Conservation (phyloP, 2,329 filamentous ascomycete genomes). For the Colletotrichum liriopes region DNA sequence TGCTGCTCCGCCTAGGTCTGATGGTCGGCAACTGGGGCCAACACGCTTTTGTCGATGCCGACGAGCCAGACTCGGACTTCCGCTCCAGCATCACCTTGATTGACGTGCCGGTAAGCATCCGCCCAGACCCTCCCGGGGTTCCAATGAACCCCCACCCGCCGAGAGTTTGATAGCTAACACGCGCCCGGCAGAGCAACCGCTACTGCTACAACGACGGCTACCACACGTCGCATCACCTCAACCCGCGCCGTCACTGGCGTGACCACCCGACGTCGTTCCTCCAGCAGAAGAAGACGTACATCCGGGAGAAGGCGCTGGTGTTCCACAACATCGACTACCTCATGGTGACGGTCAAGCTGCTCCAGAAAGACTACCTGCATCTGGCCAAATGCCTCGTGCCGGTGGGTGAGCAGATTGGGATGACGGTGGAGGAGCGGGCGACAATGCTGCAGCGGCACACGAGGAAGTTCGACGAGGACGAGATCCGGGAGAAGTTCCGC, state of each 20-base stretch:
- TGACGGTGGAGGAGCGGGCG: slow-evolving; percentile 76
- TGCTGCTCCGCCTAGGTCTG: slow-evolving; percentile 77
- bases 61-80: slow-evolving; percentile 83
- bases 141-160: background rate
- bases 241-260: slow-evolving; percentile 85
- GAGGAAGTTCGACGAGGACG: slow-evolving; percentile 75
- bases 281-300: slow-evolving; percentile 77
- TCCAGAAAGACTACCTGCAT: slow-evolving; percentile 80
- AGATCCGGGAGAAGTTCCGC: slow-evolving; percentile 72
- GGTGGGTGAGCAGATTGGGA: slow-evolving; percentile 78
- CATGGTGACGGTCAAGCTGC: slow-evolving; percentile 78
- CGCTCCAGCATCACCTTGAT: slow-evolving; percentile 85
- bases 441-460: slow-evolving; percentile 77
- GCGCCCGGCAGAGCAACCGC: slow-evolving; percentile 76
- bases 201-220: slow-evolving; percentile 89
- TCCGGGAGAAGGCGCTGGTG: slow-evolving; percentile 77
- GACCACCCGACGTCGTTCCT: slow-evolving; percentile 84
- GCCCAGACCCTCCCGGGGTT: background rate
- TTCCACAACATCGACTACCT: slow-evolving; percentile 88
- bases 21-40: slow-evolving; percentile 92
- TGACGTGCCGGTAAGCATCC: slow-evolving; percentile 78
- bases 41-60: slow-evolving; percentile 84
- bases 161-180: slow-evolving; percentile 35
- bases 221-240: slow-evolving; percentile 86
- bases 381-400: slow-evolving; percentile 81